These are phyloP conservation scores for Metarhizium brunneum DNA, from an alignment of 2,329 filamentous ascomycete species.

Conservation along the genomic window DNA sequence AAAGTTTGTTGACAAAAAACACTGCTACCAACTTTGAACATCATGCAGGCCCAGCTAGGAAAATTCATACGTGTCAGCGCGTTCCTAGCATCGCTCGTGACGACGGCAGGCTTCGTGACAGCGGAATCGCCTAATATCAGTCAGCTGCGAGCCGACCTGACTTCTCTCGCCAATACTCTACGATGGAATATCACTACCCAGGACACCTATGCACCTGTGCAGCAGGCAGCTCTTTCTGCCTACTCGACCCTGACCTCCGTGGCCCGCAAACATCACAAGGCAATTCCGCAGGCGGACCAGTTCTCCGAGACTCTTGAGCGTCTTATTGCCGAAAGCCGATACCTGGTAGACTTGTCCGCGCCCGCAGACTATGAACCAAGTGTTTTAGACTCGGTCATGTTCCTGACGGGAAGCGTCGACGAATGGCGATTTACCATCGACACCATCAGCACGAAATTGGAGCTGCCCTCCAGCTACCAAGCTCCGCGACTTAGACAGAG, in stretches of 20 bases:
- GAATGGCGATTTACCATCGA: slow-evolving; percentile 6
- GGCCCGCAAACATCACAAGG: not conserved
- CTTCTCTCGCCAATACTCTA: not conserved
- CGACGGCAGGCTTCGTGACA: no score
- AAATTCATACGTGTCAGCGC: no score
- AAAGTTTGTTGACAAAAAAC: no score
- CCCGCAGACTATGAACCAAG: slow-evolving; percentile 1
- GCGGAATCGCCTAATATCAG: no score
- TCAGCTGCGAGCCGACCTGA: no score
- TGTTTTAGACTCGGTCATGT: not conserved
- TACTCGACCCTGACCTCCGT: not conserved
- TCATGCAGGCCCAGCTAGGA: no score
- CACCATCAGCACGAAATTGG: slow-evolving; percentile 1
- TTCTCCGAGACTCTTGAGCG: not conserved
- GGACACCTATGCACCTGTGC: not conserved
- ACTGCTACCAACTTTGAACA: no score
- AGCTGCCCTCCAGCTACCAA: not conserved
- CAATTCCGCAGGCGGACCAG: not conserved
- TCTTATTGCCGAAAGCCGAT: slow-evolving; percentile 3
- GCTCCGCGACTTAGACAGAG: not conserved
- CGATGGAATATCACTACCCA: not conserved
- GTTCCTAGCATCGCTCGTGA: no score
- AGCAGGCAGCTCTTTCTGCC: not conserved
- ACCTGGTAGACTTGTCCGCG: not conserved
- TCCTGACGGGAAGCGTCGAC: slow-evolving; percentile 5